Evolutionary conservation across 2,329 filamentous ascomycete species (phyloP).

Genomic region (Dryadomyces quercus-mongolicae): DNA sequence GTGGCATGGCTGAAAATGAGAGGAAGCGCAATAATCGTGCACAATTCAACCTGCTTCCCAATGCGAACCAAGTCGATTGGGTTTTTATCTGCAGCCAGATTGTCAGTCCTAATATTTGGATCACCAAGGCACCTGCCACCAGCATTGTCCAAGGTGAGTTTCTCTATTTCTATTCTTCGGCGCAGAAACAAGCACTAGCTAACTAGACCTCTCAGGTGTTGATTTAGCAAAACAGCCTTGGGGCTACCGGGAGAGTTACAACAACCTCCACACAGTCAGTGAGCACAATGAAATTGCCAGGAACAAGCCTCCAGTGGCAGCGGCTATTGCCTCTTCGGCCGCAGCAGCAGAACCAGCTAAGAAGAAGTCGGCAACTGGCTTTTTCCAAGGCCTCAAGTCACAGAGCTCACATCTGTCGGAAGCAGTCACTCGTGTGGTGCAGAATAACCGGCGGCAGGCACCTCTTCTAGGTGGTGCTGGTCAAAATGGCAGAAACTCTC

Average conservation of each 20-base stretch:
- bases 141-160: neutral
- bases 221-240: neutral
- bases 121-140: neutral
- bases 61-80: constrained; percentile 4
- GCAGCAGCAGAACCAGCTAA: neutral
- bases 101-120: neutral
- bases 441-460: no score
- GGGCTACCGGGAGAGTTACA: constrained; percentile 1
- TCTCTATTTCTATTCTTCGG: no score
- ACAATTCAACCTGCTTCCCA: constrained; percentile 2
- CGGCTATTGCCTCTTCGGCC: neutral
- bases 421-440: no score
- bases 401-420: no score
- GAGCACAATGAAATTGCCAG: neutral
- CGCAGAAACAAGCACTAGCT: neutral
- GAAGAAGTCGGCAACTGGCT: neutral
- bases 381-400: neutral
- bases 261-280: neutral
- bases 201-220: neutral
- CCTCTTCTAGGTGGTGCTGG: no score
- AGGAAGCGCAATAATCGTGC: neutral
- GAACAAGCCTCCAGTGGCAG: neutral
- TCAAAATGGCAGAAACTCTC: neutral
- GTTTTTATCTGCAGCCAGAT: constrained; percentile 1
- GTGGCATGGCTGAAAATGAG: neutral